Evolutionary conservation across 257 asterid species (phyloP).

Genomic region (Eustoma russellianum): DNA sequence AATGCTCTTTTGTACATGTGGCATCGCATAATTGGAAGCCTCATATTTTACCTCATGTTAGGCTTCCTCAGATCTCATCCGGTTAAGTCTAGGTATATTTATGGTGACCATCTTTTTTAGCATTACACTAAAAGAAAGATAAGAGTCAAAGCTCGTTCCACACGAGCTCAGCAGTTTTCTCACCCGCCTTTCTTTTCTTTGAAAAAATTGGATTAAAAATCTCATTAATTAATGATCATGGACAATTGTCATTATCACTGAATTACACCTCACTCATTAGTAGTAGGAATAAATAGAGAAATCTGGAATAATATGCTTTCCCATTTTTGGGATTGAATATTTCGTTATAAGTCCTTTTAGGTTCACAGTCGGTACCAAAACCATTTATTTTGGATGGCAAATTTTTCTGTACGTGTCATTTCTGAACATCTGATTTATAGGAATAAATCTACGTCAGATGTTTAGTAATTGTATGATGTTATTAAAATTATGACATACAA

Average conservation of each 20-base stretch:
- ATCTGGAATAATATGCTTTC: not conserved
- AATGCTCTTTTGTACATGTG: too few relatives aligned
- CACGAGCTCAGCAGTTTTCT: slow-evolving; percentile 20
- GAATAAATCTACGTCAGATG: too few relatives aligned
- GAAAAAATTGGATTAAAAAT: too few relatives aligned
- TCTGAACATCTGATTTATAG: not conserved
- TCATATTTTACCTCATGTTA: too few relatives aligned
- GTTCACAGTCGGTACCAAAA: slow-evolving; percentile 17
- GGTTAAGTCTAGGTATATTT: not conserved
- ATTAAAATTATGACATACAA: too few relatives aligned
- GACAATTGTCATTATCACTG: slow-evolving; percentile 2
- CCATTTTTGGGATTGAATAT: not conserved
- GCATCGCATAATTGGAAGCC: too few relatives aligned
- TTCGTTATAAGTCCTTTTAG: not conserved
- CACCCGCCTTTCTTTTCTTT: slow-evolving; percentile 7
- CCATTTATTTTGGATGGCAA: not conserved
- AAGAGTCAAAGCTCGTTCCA: slow-evolving; percentile 14
- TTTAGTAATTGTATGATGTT: too few relatives aligned
- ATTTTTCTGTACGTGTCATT: slow-evolving; percentile 9
- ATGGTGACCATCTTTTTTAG: not conserved
- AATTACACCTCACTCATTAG: not conserved
- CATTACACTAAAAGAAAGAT: not conserved
- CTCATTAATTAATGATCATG: too few relatives aligned
- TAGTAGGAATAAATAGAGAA: not conserved
- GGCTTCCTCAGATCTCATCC: too few relatives aligned